Conservation (phyloP, 495 filamentous ascomycete genomes). For the Podospora appendiculata region DNA sequence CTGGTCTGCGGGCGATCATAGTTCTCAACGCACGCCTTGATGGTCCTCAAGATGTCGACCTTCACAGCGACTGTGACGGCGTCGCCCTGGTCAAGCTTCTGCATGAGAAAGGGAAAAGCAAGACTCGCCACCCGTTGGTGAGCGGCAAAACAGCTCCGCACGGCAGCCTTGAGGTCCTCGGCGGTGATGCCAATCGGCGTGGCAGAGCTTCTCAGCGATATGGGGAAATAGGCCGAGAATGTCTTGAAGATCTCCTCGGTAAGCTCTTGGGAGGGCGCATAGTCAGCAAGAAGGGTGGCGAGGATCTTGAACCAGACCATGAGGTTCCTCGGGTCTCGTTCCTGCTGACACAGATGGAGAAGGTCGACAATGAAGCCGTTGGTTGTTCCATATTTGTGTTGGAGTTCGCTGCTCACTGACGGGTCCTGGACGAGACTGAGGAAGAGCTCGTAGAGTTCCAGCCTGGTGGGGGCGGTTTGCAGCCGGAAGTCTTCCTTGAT, state of each 20-base stretch:
- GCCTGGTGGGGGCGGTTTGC: conserved; percentile 35
- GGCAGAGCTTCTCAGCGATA: conserved; percentile 37
- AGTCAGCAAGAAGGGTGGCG: conserved; percentile 27
- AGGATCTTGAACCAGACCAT: conserved; percentile 41
- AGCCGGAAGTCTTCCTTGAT: conserved; percentile 41
- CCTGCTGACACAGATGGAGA: conserved; percentile 34
- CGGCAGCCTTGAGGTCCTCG: conserved; percentile 38
- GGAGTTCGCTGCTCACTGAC: conserved; percentile 29
- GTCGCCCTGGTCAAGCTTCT: conserved; percentile 43
- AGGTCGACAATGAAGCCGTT: conserved; percentile 32
- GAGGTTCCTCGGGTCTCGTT: conserved; percentile 43
- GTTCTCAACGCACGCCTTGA: conserved; percentile 34
- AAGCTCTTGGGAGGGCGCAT: conserved; percentile 31
- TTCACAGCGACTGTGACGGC: conserved; percentile 44
- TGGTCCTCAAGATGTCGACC: conserved; percentile 42
- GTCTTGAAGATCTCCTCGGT: conserved; percentile 36
- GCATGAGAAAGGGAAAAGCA: conserved; percentile 37
- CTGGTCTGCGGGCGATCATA: conserved; percentile 33
- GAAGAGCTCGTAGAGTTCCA: conserved; percentile 41
- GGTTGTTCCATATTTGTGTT: conserved; percentile 29
- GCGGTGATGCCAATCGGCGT: conserved; percentile 35
- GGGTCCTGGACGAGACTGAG: conserved; percentile 26
- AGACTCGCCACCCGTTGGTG: conserved; percentile 29
- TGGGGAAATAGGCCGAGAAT: conserved; percentile 46
- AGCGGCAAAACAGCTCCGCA: conserved; percentile 41